Conservation (phyloP, 345 rosid species). For the Physaria fendleri region DNA sequence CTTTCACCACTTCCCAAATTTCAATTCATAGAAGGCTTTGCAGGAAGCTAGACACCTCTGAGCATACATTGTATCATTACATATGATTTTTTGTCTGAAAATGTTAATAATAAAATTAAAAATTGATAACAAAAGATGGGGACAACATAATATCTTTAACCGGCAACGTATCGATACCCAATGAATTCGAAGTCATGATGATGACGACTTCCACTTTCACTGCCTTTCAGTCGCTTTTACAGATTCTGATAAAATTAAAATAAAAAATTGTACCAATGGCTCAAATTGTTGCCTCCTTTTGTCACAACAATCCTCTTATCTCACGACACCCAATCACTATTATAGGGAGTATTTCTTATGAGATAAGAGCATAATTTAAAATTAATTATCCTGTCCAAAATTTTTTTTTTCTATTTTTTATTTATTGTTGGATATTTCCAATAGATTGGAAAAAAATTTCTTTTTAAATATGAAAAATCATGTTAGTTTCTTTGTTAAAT, state of each 20-base stretch:
- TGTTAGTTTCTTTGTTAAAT: too few species aligned
- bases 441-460: too few species aligned
- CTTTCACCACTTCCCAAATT: not conserved
- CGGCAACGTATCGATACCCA: constrained; percentile 20
- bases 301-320: not conserved
- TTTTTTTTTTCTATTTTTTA: too few species aligned
- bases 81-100: constrained; percentile 1
- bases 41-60: not conserved
- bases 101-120: not conserved
- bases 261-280: not conserved
- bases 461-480: too few species aligned
- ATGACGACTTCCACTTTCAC: constrained; percentile 14
- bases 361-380: too few species aligned
- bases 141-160: constrained; percentile 18
- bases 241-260: constrained; percentile 16
- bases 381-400: too few species aligned
- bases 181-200: constrained; percentile 16
- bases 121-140: constrained; percentile 12
- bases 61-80: not conserved
- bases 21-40: not conserved
- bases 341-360: too few species aligned
- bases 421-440: too few species aligned
- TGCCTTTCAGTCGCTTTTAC: constrained; percentile 14
- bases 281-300: not conserved
- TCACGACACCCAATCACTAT: not conserved